Evolutionary conservation across 2,329 filamentous ascomycete genomes (phyloP), one percentile per base, ranked within the genome.

Genomic region (Trichoderma semiorbis): DNA sequence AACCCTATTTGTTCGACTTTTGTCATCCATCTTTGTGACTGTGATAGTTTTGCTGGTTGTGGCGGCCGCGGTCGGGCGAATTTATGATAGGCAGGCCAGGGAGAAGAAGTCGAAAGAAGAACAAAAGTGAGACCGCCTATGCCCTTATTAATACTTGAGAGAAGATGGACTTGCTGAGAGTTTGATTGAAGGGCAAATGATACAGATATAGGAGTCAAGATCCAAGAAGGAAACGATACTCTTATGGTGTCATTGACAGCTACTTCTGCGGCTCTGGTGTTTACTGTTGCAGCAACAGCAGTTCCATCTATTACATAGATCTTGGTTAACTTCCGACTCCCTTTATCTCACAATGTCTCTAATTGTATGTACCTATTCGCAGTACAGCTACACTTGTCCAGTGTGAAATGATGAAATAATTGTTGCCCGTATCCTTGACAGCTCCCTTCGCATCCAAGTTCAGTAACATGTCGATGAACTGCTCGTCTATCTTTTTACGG

Each of bases 11-110:
- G 70, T 77, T 28, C 68, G 74, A 24, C 72, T 78, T 24, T 26
- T 75, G 53, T 69, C 77, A 2, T 76, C 75, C 6, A 72, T 77
- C 3, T 76, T 78, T 34, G 73, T 77, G 65, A 71, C 74, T 5
- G 73, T 76, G 6, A 69, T 78, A 8, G 76, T 78, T 4, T 73
- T 74, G 0, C 70, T 78, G 7, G 72, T 77, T 16, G 74, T 77
- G 2, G 77, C 77, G 7, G 77, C 75, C 21, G 76, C 75, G 6
- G 75, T 78, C 10, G 74, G 72, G 21, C 75, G 72, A 66, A 76
- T 77, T 3, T 34, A 71, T 6, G 28, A 60, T 28, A 36, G 50
- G 24, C 53, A 70, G 36, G 50, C 55, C 24, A 55, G 53, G 36
- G 53, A 47, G 34, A 63, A 55, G 64, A 50, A 61, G 34, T 26